phyloP scores from a whole-genome alignment of 805 yeast genomes.

The Grigorovia yakushimaensis region DNA sequence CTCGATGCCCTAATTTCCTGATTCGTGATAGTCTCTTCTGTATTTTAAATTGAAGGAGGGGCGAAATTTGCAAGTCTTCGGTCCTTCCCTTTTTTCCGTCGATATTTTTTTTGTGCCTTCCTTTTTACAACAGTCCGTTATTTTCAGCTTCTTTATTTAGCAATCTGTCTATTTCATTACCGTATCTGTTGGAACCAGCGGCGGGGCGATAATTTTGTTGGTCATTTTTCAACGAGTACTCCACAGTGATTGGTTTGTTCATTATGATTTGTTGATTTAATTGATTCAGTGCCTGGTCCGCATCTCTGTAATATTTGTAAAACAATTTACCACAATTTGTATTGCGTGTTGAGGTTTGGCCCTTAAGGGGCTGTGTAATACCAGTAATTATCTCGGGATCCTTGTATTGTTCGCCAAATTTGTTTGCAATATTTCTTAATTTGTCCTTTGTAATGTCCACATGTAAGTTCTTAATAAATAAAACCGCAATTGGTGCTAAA shows the following conservation, averaged over 20 bases:
- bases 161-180: slow-evolving; percentile 67
- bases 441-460: slow-evolving; percentile 52
- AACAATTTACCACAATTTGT: slow-evolving; percentile 47
- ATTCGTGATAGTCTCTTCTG: no score
- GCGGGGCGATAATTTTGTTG: neutral
- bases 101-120: neutral
- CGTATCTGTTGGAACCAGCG: slow-evolving; percentile 40
- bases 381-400: slow-evolving; percentile 34
- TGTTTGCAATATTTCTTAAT: slow-evolving; percentile 41
- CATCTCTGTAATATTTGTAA: slow-evolving; percentile 51
- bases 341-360: no score
- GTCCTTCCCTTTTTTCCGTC: neutral
- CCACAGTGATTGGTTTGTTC: slow-evolving; percentile 51
- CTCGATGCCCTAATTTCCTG: neutral
- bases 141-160: slow-evolving; percentile 55
- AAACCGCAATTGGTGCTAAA: slow-evolving; percentile 48
- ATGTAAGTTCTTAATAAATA: slow-evolving; percentile 62
- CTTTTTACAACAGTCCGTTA: slow-evolving; percentile 23
- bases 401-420: slow-evolving; percentile 54
- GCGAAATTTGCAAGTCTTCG: no score
- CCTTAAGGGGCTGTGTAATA: slow-evolving; percentile 14
- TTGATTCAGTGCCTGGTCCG: slow-evolving; percentile 62
- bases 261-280: slow-evolving; percentile 62
- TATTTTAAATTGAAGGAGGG: no score
- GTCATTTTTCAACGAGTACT: slow-evolving; percentile 54